phyloP scores from a whole-genome alignment of 768 basidiomycete species.

The Leucosporidium yakuticum region DNA sequence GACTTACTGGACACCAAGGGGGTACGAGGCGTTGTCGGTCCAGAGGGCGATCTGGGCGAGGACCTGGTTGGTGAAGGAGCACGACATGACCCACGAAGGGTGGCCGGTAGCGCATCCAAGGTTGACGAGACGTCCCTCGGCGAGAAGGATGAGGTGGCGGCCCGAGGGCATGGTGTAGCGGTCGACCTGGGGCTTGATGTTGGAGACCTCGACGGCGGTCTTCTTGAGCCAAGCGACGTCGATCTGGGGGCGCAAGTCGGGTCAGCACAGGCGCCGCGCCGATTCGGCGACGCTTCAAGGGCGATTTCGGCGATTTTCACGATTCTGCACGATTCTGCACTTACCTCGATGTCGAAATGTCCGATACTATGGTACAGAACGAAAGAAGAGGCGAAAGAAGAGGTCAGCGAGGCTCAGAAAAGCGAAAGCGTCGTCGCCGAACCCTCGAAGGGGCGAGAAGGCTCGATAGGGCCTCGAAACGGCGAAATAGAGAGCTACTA shows the following conservation, averaged over 20 bases:
- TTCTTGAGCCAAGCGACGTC: slow-evolving; percentile 98
- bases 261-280: too few relatives aligned
- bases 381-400: background rate
- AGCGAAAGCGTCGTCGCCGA: background rate
- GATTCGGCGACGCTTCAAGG: too few relatives aligned
- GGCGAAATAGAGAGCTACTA: slow-evolving; percentile 48
- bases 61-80: slow-evolving; percentile 98
- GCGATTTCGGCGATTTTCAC: too few relatives aligned
- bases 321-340: too few relatives aligned
- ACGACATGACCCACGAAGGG: slow-evolving; percentile 99
- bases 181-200: slow-evolving; percentile 99
- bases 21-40: slow-evolving; percentile 77
- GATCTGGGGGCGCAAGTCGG: too few relatives aligned
- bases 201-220: slow-evolving; percentile 72
- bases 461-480: background rate
- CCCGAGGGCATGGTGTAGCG: slow-evolving; percentile 88
- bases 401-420: background rate
- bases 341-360: slow-evolving; percentile 53
- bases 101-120: slow-evolving; percentile 60
- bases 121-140: slow-evolving; percentile 98
- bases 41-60: slow-evolving; percentile 97
- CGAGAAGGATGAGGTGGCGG: slow-evolving; percentile 93
- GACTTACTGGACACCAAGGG: slow-evolving; percentile 76
- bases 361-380: slow-evolving; percentile 38
- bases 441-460: background rate